These are phyloP conservation scores for Mucuna pruriens DNA, from an alignment of 306 rosid species.

Conservation along the genomic window DNA sequence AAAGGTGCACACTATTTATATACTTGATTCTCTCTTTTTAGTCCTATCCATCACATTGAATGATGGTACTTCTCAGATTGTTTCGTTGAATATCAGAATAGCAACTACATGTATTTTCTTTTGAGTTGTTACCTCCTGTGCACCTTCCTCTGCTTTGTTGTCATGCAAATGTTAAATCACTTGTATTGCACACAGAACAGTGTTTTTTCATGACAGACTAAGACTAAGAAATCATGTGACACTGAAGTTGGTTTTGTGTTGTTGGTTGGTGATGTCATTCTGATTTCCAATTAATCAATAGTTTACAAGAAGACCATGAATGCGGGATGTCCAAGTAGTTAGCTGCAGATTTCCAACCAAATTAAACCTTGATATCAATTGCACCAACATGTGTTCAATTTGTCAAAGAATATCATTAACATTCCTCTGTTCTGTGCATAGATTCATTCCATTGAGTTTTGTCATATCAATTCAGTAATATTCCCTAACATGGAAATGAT, in stretches of 20 bases:
- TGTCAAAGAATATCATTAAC: not conserved
- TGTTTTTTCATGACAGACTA: not conserved
- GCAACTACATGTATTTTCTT: not conserved
- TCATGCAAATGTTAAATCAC: conserved; percentile 18
- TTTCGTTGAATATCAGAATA: not conserved
- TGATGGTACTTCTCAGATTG: conserved; percentile 6
- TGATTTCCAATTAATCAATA: not conserved
- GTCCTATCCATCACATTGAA: conserved; percentile 18
- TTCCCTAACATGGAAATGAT: conserved; percentile 15
- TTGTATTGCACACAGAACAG: not conserved
- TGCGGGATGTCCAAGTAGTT: not conserved
- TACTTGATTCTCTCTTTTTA: conserved; percentile 1
- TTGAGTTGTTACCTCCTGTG: not conserved
- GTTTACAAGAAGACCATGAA: not conserved
- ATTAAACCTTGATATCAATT: not conserved
- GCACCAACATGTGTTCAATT: not conserved
- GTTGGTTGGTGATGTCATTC: not conserved
- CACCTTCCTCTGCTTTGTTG: not conserved
- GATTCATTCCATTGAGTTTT: not conserved
- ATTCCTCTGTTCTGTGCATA: not conserved
- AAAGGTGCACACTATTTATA: not conserved
- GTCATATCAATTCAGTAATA: not conserved
- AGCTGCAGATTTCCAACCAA: not conserved
- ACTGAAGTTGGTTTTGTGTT: not conserved
- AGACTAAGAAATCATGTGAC: not conserved